A percentile compares a stretch with the other conserved stretches of the same genome.
phyloP scores from a whole-genome alignment of 2,329 filamentous ascomycete genomes.

The Sporothrix brasiliensis region DNA sequence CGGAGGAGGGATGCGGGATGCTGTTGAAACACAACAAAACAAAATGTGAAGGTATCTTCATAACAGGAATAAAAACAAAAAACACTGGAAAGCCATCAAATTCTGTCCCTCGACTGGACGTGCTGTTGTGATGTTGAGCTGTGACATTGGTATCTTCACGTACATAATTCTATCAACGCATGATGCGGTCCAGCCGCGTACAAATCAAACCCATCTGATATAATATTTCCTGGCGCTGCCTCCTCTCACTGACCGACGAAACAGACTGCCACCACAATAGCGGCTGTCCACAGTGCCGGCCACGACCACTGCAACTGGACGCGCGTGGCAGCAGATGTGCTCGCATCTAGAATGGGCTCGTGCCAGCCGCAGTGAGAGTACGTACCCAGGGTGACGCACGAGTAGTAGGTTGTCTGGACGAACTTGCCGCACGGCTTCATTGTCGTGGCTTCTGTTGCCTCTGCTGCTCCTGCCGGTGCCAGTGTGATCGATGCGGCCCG shows the following conservation, averaged over 20 bases:
- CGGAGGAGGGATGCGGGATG: neutral
- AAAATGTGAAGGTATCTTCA: constrained; percentile 16
- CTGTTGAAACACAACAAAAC: constrained; percentile 15
- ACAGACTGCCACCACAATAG: neutral
- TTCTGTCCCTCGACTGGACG: neutral
- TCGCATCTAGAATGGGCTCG: constrained; percentile 43
- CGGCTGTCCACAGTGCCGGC: neutral
- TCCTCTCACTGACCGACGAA: neutral
- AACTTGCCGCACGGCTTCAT: constrained; percentile 37
- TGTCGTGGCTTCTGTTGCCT: neutral
- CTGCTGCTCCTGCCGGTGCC: neutral
- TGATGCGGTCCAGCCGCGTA: neutral
- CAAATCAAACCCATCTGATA: no score
- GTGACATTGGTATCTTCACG: neutral
- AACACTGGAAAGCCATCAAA: constrained; percentile 26
- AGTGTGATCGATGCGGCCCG: constrained; percentile 32
- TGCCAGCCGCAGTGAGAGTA: constrained; percentile 48
- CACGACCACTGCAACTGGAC: neutral
- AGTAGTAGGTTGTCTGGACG: constrained; percentile 47
- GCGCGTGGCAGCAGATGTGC: neutral
- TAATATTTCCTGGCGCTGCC: no score
- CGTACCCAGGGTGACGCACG: constrained; percentile 42
- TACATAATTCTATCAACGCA: neutral
- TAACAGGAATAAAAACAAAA: constrained; percentile 30
- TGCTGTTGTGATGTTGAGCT: neutral